These are phyloP conservation scores for Mycena epipterygia DNA, from an alignment of 768 basidiomycete genomes.

Conservation along the genomic window DNA sequence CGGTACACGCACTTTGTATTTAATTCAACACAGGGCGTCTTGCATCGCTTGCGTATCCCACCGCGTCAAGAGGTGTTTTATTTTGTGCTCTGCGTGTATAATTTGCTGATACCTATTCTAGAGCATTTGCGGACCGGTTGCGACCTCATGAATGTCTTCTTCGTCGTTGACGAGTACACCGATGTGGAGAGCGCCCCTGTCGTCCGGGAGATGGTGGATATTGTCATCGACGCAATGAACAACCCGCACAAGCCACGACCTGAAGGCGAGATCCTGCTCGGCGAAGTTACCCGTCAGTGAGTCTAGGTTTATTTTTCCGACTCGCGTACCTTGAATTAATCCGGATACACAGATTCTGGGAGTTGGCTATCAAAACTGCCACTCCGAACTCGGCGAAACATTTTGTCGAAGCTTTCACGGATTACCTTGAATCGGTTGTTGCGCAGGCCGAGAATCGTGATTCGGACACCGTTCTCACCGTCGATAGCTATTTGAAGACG, in stretches of 20 bases:
- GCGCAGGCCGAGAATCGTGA: conserved; percentile 36
- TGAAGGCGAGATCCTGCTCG: conserved; percentile 31
- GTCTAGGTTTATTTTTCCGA: background rate
- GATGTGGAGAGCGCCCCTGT: conserved; percentile 33
- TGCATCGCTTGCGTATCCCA: background rate
- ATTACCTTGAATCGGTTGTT: conserved; percentile 37
- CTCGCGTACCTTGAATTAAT: background rate
- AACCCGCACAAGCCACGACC: conserved; percentile 34
- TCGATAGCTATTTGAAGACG: conserved; percentile 36
- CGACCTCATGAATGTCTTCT: conserved; percentile 40
- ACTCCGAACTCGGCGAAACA: conserved; percentile 26
- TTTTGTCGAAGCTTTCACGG: conserved; percentile 34
- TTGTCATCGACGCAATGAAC: conserved; percentile 40
- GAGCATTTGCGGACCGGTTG: conserved; percentile 39
- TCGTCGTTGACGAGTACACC: conserved; percentile 41
- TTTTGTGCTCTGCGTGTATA: background rate
- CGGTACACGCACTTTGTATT: background rate
- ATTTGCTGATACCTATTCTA: conserved; percentile 17
- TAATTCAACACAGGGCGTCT: conserved; percentile 1
- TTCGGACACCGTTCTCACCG: conserved; percentile 16
- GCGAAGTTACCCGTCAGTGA: conserved; percentile 37
- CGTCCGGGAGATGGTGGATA: conserved; percentile 30
- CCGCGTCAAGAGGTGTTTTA: background rate
- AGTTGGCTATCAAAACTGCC: conserved; percentile 22
- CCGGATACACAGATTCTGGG: conserved; percentile 35